Conservation (phyloP, 345 rosid genomes). For the Conringia planisiliqua region DNA sequence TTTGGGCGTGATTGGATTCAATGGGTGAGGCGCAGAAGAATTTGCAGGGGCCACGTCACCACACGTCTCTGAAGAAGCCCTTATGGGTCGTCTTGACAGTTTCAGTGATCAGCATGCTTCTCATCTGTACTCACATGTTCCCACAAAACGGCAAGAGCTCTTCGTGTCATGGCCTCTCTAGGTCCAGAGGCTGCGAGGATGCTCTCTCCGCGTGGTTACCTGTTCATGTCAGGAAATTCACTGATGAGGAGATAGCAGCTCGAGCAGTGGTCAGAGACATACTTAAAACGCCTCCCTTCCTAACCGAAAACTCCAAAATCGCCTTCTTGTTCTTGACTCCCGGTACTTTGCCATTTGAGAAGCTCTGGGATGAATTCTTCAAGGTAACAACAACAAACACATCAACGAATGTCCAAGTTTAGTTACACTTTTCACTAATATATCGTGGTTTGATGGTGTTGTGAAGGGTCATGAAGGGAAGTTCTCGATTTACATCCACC, state of each 20-base stretch:
- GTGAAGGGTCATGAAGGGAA: conserved; percentile 78
- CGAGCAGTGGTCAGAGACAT: conserved; percentile 70
- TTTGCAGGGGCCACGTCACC: conserved; percentile 63
- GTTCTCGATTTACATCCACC: conserved; percentile 76
- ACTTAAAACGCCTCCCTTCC: conserved; percentile 50
- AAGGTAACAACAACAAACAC: conserved; percentile 37
- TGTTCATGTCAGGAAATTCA: conserved; percentile 70
- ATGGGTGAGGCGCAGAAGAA: conserved; percentile 64
- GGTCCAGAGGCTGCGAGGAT: conserved; percentile 61
- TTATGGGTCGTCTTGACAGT: conserved; percentile 75
- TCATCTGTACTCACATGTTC: conserved; percentile 68
- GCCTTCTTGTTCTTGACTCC: conserved; percentile 95
- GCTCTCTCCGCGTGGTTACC: conserved; percentile 78
- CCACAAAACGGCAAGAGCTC: conserved; percentile 54
- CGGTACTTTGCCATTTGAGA: conserved; percentile 87
- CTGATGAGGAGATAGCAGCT: conserved; percentile 79
- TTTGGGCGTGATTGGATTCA: conserved; percentile 14
- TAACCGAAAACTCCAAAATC: conserved; percentile 57
- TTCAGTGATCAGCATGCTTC: conserved; percentile 72
- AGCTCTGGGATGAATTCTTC: conserved; percentile 89
- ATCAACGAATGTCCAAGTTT: not conserved
- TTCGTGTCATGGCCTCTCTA: conserved; percentile 59
- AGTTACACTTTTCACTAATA: not conserved
- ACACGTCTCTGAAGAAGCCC: conserved; percentile 70
- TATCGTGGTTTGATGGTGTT: not conserved